Conservation (phyloP, 768 basidiomycete genomes). For the Tylopilus felleus region DNA sequence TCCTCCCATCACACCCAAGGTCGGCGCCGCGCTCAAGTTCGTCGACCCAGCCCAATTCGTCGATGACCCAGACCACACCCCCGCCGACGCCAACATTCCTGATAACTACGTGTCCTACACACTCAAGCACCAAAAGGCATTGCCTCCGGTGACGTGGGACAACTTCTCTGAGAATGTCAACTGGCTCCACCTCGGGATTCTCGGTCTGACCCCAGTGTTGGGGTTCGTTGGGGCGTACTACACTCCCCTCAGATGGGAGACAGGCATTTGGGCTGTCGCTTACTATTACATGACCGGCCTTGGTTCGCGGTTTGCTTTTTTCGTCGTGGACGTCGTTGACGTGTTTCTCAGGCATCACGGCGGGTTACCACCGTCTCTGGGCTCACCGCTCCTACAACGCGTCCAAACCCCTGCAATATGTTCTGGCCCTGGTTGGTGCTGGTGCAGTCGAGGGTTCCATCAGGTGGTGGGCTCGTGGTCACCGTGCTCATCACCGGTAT, state of each 20-base stretch:
- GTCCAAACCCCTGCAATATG: constrained; percentile 77
- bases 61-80: constrained; percentile 30
- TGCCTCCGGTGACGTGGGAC: constrained; percentile 63
- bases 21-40: background rate
- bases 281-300: constrained; percentile 84
- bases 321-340: constrained; percentile 23
- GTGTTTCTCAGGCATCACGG: constrained; percentile 67
- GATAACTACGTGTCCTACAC: constrained; percentile 83
- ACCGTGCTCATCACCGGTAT: constrained; percentile 96
- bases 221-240: constrained; percentile 69
- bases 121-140: constrained; percentile 60
- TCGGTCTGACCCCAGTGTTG: constrained; percentile 70
- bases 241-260: constrained; percentile 68
- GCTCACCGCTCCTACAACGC: constrained; percentile 96
- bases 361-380: constrained; percentile 97
- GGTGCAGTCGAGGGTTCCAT: constrained; percentile 97
- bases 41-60: constrained; percentile 12
- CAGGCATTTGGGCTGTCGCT: constrained; percentile 59
- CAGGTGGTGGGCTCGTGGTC: constrained; percentile 98
- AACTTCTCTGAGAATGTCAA: constrained; percentile 63
- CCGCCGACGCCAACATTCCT: constrained; percentile 59
- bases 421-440: constrained; percentile 79
- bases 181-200: constrained; percentile 72
- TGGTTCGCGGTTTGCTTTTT: constrained; percentile 49
- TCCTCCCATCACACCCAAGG: constrained; percentile 9